Base-by-base conservation (phyloP, 176 grass and related monocot species). In the Cenchrus purpureus region DNA sequence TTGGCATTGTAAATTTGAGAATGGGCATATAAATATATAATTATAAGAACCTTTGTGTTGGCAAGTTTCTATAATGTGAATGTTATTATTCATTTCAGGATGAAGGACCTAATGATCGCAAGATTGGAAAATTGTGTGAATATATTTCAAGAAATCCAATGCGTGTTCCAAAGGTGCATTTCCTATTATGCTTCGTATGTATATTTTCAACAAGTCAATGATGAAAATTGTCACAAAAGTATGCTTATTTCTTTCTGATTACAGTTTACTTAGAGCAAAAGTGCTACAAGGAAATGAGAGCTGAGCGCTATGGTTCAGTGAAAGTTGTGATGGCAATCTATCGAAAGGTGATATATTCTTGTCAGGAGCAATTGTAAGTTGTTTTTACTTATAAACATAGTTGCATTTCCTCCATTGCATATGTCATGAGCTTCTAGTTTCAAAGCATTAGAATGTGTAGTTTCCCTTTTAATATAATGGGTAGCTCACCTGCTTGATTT, bases 301-400 rank as follows among this genome's bases (percentile, higher is more conserved):
- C 87, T 79, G 91, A 95, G 81, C 89, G 78, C 66, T 94, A 89
- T 91, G 91, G 96, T 82, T 92, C 87, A 62, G 96, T 95, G 46
- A 98, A 94, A 94, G 86, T 98, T 87, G 91, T 98, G 65, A 87
- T 94, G 87, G 67, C 90, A 80, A 98, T 98, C 86, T 98, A 95
- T 50, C 81, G 88, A 77, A 98, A 88, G 89, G 91, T 98, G 92
- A 91, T 92, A 91, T 80, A 83, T 85, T 95, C 96, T 90, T 98
- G 96, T 88, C 92, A 86, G 86, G 96, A 95, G 71, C 93, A 98
- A 85, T 84, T 98, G 96, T 95, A 91, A 98, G 91, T 91, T 92
- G 45, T 87, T 81, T 84, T 81, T 84, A 52, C 86, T 63, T 57
- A 72, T 50, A 80, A 78, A 34, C 40, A 73, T 83, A 50, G n/a